Base-by-base conservation (phyloP, 306 rosid species). In the Dalbergia cultrata region DNA sequence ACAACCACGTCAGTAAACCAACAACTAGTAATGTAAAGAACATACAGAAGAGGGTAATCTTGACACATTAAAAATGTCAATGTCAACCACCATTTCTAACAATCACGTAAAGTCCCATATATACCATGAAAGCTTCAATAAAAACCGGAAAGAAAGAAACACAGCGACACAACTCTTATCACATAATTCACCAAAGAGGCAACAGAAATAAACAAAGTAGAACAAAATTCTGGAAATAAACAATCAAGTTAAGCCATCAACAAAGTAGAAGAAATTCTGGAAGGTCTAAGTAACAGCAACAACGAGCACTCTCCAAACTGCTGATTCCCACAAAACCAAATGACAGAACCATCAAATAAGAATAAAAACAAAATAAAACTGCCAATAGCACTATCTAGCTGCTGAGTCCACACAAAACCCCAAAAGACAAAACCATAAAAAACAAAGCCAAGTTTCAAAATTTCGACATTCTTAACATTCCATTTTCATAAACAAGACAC, bases 1-100 rank as follows among this genome's bases (percentile, higher is more conserved):
- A 75, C 63, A 70, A 49, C 65, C 21, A 26, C 4, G 70, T 81
- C 79, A 73, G 58, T 13, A 74, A 11, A 63, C 49, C n/a, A 31
- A 18, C 21, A 53, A 67, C 58, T 21, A 16, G 17, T 43, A 70
- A 62, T 13, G 39, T 65, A 58, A 50, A 63, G 47, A 58, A 52
- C 14, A 69, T 31, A 33, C 16, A 61, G 19, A 26, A 50, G 49
- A 34, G 8, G 43, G 73, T 13, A 67, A 14, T 33, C 8, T 70
- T 53, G 9, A 69, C 18, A 19, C 3, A 45, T 22, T n/a, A n/a
- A n/a, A n/a, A n/a, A 7, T 13, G 41, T 17, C 71, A 59, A 67
- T 13, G 41, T 17, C 71, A 59, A 67, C 60, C 83, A 61, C 39
- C 65, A 31, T 54, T 44, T 68, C 53, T 18, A 18, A 17, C 45